phyloP scores from a whole-genome alignment of 1,284 basidiomycete genomes.

The Pseudozyma tsukubaensis region DNA sequence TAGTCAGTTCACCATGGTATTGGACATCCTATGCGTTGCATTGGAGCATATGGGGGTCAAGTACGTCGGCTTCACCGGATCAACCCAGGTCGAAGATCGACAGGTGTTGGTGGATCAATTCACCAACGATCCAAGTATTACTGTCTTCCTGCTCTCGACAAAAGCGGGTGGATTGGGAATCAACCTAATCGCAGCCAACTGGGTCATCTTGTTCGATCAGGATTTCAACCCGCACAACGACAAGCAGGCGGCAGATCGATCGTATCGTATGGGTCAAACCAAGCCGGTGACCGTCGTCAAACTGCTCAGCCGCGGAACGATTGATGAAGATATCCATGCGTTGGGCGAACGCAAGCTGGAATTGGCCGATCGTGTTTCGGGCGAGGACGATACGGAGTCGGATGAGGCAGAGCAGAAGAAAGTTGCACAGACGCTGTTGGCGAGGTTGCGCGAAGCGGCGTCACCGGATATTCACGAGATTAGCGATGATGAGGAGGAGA shows the following conservation, averaged over 20 bases:
- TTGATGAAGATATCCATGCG: conserved; percentile 74
- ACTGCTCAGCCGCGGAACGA: conserved; percentile 89
- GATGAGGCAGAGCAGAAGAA: conserved; percentile 56
- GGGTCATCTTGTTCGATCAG: conserved; percentile 81
- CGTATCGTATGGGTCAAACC: conserved; percentile 97
- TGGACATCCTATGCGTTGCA: conserved; percentile 83
- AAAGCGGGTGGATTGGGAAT: conserved; percentile 80
- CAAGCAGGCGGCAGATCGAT: conserved; percentile 94
- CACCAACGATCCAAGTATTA: conserved; percentile 89
- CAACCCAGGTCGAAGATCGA: conserved; percentile 91
- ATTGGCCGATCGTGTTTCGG: conserved; percentile 63
- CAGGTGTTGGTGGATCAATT: conserved; percentile 96
- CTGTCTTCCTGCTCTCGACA: conserved; percentile 92
- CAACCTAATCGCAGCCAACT: conserved; percentile 77
- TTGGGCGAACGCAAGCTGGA: conserved; percentile 60
- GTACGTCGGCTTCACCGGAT: conserved; percentile 90
- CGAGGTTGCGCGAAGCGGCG: conserved; percentile 48
- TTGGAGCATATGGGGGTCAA: conserved; percentile 81
- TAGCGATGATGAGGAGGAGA: conserved; percentile 22
- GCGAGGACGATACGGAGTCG: conserved; percentile 53
- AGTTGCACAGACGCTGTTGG: conserved; percentile 51
- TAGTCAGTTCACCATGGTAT: conserved; percentile 75
- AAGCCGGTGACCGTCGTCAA: conserved; percentile 89
- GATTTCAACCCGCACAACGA: conserved; percentile 79
- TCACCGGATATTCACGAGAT: conserved; percentile 34